Evolutionary conservation across 352 stramenopile genomes (phyloP), one percentile per base, ranked within the genome.

Genomic region (Phytophthora rubi): DNA sequence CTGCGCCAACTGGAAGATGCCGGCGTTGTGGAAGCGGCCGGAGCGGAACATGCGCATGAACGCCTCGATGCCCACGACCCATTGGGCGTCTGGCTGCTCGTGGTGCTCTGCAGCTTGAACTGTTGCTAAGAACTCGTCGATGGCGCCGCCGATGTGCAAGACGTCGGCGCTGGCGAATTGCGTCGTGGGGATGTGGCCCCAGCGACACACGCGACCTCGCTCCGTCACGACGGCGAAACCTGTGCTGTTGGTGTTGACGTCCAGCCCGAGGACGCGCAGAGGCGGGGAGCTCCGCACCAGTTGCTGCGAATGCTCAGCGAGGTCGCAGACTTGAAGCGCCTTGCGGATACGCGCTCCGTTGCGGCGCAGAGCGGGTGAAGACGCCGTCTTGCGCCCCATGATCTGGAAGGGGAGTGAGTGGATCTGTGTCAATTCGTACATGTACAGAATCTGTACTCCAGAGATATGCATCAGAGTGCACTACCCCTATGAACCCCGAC

Each of bases 201-300:
- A 93, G 35, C 69, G 71, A 59, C 66, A 79, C 37, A 94, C 70
- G 18, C 81, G 78, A 16, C 76, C 81, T 28, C 60, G 62, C 62
- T 85, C 82, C 26, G 81, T 84, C 32, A 96, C 75, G 18, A 96
- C 74, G 2, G 78, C 83, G 42, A 88, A 91, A 12, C 89, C 89
- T 7, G 89, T 95, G 71, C 80, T 93, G 62, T 86, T 93, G 59
- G 89, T 96, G 73, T 96, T 96, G 75, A 94, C 79, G 64, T 96
- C 89, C 12, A 96, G 76, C 0, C 86, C 89, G 4, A 96, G 81
- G 44, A 94, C 77, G 45, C 85, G 86, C 51, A 90, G 55, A 33
- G 79, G 66, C 2, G 72, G 74, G 4, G 65, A 79, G 21, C 33
- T 48, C 49, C 30, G 76, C 35, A 83, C 32, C 52, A 89, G 56